Base-by-base conservation (phyloP, 805 yeast species). In the Yarrowia porcina region DNA sequence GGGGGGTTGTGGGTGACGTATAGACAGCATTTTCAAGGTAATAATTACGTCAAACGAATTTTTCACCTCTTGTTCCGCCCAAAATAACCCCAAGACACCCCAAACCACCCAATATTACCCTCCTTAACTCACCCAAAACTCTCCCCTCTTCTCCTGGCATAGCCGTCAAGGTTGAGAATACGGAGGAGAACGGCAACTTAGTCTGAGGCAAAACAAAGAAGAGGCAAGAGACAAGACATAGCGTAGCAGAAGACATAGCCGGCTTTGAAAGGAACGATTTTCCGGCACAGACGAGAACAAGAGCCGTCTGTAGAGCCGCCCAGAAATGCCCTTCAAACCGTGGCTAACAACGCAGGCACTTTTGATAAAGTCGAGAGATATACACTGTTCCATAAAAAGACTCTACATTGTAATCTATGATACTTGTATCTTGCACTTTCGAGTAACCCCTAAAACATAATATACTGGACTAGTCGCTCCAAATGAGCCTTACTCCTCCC, bases 131-230 rank as follows among this genome's bases (percentile, higher is more conserved):
- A 25, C 35, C 9, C n/a, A 18, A 28, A 36, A 18, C 21, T n/a
- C 21, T 47, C 54, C 56, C 56, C 56, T 49, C 56, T 49, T 49
- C 56, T 49, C 56, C 56, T 49, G 56, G 56, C 7, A 49, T 49
- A 49, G 56, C 56, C 56, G 56, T 49, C 28, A 49, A 49, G 39
- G 56, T 49, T 49, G 23, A 18, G 17, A 47, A 30, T 33, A 32
- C 30, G 39, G 56, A 47, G 54, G 39, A 33, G 56, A 33, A 49
- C 30, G 39, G 30, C 5, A 33, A 33, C 28, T 49, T 21, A 21
- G 23, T 49, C 20, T 13, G 36, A 8, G 32, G 4, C 11, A 6
- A 1, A 35, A 17, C 18, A 35, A 17, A n/a, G 20, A 35, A 18
- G 9, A n/a, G 17, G 11, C 18, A 20, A 27, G 13, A 15, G n/a